Evolutionary conservation across 2,329 filamentous ascomycete genomes (phyloP), one percentile per base, ranked within the genome.

Genomic region (Chlorencoelia australis): DNA sequence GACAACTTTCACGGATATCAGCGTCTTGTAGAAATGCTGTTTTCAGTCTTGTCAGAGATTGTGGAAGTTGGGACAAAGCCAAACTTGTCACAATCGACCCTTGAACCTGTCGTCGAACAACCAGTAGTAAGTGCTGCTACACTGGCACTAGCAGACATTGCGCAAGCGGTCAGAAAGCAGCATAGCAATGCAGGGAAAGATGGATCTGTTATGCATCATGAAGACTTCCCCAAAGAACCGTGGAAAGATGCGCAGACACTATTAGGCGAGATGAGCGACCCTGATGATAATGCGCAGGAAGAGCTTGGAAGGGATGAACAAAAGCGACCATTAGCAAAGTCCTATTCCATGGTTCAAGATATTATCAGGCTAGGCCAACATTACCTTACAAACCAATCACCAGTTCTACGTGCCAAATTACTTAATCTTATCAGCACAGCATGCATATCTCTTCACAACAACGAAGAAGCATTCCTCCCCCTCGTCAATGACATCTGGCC

Each of bases 1-100:
- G 87, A 95, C 48, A 84, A 86, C 51, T 98, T 91, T 51, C 91
- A 98, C 51, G 91, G 91, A 2, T 96, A 98, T 56, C 79, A 86
- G 1, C 63, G 71, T 13, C 77, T 98, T 39, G 88, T 94, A 1
- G 86, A 94, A 54, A 73, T 79, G 30, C 65, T 98, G 5, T 98
- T 96, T 56, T 66, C 73, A 2, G 86, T 94, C 0, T 63, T 98
- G 4, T 79, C 76, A 36, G 83, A 86, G 41, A 75, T 96, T 39
- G 85, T 91, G 8, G 76, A 85, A 35, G 85, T 94, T 60, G 85
- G 85, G 3, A 74, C 79, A 8, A 80, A 75, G 44, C 70, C 70
- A 2, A 61, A 66, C 29, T 59, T 60, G 39, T 59, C 73, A 2
- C 59, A 74, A 5, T 40, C 56, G 16, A 29, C 39, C 11, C 34